Base-by-base conservation (phyloP, 1,284 basidiomycete species). In the Sparassis latifolia region DNA sequence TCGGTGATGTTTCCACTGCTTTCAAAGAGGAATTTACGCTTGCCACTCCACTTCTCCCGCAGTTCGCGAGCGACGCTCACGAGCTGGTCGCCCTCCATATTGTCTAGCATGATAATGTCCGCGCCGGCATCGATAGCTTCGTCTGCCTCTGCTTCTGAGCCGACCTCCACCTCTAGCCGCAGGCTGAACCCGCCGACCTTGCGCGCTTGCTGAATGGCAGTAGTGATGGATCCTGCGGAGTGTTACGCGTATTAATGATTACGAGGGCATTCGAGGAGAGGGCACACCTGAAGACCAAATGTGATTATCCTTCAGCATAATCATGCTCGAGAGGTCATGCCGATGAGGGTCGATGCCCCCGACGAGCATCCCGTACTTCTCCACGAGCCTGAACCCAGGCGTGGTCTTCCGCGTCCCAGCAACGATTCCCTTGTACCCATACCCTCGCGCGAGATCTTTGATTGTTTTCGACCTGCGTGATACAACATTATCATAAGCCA, bases 231-330 rank as follows among this genome's bases (percentile, higher is more conserved):
- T 29, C 94, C 93, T 86, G 42, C 32, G 40, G 2, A 12, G 12
- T 20, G 27, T 6, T 33, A 38, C 10, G 27, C 33, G 33, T 3
- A 41, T 44, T 20, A 9, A 20, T 20, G 20, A 20, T 20, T 20
- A 20, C 20, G 20, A 20, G 20, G 20, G 20, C 20, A 20, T 20
- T 20, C 20, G 20, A 20, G 40, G 40, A 42, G 5, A 6, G 40
- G 20, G 10, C 6, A 42, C 28, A 85, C 92, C 93, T 31, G 87
- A 91, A 5, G 93, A 95, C 95, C 94, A 98, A 64, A 99, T 93
- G 66, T 99, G 97, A 67, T 99, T 99, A 66, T 99, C 96, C 71
- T 99, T 99, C 63, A 99, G 83, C 96, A 99, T 99, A 65, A 99
- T 96, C 96, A 99, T 99, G 66, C 89, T 92, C 38, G 90, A 94